Base-by-base conservation (phyloP, 148 eudicot genomes). In the Camellia japonica region DNA sequence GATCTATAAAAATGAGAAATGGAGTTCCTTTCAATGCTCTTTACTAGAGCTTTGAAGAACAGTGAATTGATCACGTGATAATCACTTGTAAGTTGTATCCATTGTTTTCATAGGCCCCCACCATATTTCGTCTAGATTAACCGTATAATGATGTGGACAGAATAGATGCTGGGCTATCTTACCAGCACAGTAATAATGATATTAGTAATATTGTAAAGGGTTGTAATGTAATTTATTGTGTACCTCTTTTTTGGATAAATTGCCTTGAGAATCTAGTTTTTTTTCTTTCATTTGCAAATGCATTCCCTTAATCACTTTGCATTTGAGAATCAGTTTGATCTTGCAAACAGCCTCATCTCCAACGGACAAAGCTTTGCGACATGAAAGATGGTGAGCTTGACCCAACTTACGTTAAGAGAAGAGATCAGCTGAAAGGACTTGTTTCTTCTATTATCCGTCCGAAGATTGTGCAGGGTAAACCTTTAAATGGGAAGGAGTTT, bases 311-410 rank as follows among this genome's bases (percentile, higher is more conserved):
- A 63, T 69, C 13, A 11, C 66, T 56, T 54, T 54, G 72, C 56
- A 74, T 80, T 58, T 78, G 68, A 61, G 63, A 6, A 38, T 52
- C 46, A 41, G 42, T 85, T 82, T 79, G 64, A 68, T 66, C 55
- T 76, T 73, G 80, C 19, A 69, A 78, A 80, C 97, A 96, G 99
- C 99, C 99, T 82, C 99, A 96, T 92, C 95, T 96, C 73, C 95
- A 89, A 74, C 89, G 99, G 75, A 96, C 99, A 79, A 93, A 89
- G 78, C 98, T 96, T 41, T 96, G 99, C 83, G 98, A 96, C 81
- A 9, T 96, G 93, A 90, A 94, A 76, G 99, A 96, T 85, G 87
- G 81, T 13, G 94, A 96, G n/a, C 98, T 96, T 55, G 99, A 96
- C 68, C 91, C 89, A 44, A 49, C 46, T 51, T 96, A 96, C 82